Base-by-base conservation (phyloP, 176 grass and related monocot species). In the Metroxylon sagu region DNA sequence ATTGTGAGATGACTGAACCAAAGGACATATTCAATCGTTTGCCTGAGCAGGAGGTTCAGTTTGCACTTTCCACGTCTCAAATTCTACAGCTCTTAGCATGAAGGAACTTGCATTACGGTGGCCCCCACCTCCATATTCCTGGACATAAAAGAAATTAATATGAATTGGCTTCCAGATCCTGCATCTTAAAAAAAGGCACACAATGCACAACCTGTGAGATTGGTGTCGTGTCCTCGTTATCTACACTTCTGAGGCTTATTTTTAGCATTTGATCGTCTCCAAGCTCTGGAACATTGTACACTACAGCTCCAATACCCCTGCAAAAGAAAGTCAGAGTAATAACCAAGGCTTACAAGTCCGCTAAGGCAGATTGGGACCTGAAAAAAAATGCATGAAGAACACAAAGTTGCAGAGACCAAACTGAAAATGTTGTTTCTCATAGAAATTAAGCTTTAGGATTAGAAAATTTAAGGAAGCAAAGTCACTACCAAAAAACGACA, bases 91-190 rank as follows among this genome's bases (percentile, higher is more conserved):
- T 23, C 55, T 82, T 30, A 91, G 14, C 81, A 91, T 70, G 58
- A 97, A 97, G 0, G 92, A 91, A 81, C 87, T 91, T 57, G 92
- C 92, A 67, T 97, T 91, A 29, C 23, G 69, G 64, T 97, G 92
- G 0, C 87, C 92, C 3, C 92, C 87, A 14, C 87, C 87, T 25
- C 84, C 87, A 57, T 91, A 97, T 80, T 78, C 35, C 93, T 97
- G 64, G 26, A 71, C 54, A 49, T 12, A 87, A 29, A 27, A 67
- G 59, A 4, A 70, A 59, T 5, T 18, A 66, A 73, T 29, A 58
- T 57, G 49, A 43, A 17, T 61, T 56, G 16, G 50, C 15, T 31
- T 48, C 67, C 4, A 6, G 5, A 43, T 71, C 14, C 59, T 53
- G 65, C 4, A 52, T 52, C 21, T 12, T n/a, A 48, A 43, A 76